Evolutionary conservation across 495 filamentous ascomycete species (phyloP).

Genomic region (Astrothelium macrocarpum): DNA sequence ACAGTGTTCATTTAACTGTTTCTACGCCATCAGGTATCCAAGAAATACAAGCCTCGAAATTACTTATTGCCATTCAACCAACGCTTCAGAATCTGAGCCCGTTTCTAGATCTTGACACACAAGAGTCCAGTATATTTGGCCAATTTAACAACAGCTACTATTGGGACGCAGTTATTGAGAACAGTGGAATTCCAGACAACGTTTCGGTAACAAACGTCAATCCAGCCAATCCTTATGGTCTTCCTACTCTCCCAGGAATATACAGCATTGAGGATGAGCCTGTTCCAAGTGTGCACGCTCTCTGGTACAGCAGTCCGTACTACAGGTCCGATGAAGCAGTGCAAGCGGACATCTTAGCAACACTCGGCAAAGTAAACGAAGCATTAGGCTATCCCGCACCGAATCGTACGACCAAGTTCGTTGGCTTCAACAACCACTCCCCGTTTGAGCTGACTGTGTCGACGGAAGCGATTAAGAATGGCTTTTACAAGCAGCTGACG

Average conservation of each 20-base stretch:
- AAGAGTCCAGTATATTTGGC: constrained; percentile 34
- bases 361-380: constrained; percentile 8
- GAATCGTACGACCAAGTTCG: constrained; percentile 18
- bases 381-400: background rate
- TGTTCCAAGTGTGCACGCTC: constrained; percentile 11
- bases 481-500: constrained; percentile 43
- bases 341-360: constrained; percentile 16
- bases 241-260: constrained; percentile 19
- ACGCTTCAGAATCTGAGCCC: constrained; percentile 26
- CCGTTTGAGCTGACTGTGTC: constrained; percentile 24
- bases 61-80: constrained; percentile 40
- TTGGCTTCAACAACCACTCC: constrained; percentile 17
- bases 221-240: constrained; percentile 22
- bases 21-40: constrained; percentile 29
- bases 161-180: constrained; percentile 36
- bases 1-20: constrained; percentile 28
- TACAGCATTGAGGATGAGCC: constrained; percentile 13
- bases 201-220: constrained; percentile 26
- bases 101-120: constrained; percentile 29
- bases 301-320: constrained; percentile 17
- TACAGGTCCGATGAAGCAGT: constrained; percentile 16
- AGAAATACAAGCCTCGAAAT: constrained; percentile 37
- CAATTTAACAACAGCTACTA: constrained; percentile 35
- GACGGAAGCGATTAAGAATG: constrained; percentile 32
- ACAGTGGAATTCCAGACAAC: constrained; percentile 33